These are phyloP conservation scores for Curvularia verruculosa DNA, from an alignment of 2,329 filamentous ascomycete genomes.

Conservation along the genomic window DNA sequence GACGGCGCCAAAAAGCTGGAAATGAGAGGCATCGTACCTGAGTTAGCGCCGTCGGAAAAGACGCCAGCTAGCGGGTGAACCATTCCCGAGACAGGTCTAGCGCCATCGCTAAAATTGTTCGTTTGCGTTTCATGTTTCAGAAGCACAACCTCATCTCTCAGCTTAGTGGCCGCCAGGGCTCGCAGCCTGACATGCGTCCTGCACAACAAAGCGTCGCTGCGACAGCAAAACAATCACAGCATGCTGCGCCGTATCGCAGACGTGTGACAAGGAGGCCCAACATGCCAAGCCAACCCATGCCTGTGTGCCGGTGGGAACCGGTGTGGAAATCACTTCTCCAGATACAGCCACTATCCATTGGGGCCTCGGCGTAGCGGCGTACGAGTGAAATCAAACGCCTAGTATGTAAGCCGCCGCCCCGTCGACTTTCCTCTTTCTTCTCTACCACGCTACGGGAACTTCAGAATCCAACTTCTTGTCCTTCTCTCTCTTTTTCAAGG, in stretches of 20 bases:
- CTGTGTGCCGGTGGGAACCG: background rate
- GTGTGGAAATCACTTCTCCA: constrained; percentile 4
- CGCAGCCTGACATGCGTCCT: constrained; percentile 31
- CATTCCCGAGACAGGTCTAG: constrained; percentile 23
- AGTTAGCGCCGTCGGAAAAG: constrained; percentile 35
- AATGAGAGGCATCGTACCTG: constrained; percentile 42
- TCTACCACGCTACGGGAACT: constrained; percentile 34
- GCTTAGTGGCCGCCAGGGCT: constrained; percentile 35
- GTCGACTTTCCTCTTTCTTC: constrained; percentile 12
- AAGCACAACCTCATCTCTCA: constrained; percentile 9
- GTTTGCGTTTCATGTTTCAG: constrained; percentile 43
- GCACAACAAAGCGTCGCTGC: constrained; percentile 27
- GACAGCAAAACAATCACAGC: constrained; percentile 17
- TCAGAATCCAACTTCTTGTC: constrained; percentile 40
- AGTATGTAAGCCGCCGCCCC: background rate
- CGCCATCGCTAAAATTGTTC: constrained; percentile 25
- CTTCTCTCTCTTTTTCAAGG: constrained; percentile 32
- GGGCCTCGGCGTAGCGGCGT: constrained; percentile 12
- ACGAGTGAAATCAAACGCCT: constrained; percentile 22
- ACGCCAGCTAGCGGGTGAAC: constrained; percentile 24
- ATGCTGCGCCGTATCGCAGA: constrained; percentile 22
- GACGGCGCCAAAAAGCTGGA: constrained; percentile 15
- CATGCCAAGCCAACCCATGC: background rate
- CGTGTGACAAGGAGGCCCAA: constrained; percentile 29
- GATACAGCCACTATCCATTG: constrained; percentile 1